phyloP scores from a whole-genome alignment of 257 asterid genomes.

The Vinca minor region DNA sequence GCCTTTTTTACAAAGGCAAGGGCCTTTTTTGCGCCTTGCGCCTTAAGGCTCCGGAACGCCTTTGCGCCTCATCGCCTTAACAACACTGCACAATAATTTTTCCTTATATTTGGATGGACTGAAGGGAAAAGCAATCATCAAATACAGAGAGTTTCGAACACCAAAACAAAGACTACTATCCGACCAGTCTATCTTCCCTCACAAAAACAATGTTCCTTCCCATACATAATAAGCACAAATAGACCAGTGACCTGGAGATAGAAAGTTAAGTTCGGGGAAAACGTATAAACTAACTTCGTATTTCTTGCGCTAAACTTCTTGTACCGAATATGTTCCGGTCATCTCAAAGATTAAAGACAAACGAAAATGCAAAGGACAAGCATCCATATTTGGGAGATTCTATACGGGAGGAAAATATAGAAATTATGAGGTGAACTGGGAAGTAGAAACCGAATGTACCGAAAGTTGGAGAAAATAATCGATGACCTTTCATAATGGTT shows the following conservation, averaged over 20 bases:
- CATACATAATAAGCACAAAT: not conserved
- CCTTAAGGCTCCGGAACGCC: too few species aligned
- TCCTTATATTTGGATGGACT: too few species aligned
- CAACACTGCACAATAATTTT: not conserved
- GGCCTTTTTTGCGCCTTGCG: too few species aligned
- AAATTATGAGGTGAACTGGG: constrained; percentile 11
- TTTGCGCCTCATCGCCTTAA: too few species aligned
- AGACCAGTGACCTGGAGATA: not conserved
- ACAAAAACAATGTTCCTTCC: not conserved
- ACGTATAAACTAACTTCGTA: constrained; percentile 49
- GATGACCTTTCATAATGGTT: constrained; percentile 51
- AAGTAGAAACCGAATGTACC: not conserved
- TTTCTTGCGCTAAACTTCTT: constrained; percentile 51
- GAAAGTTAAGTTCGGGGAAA: not conserved
- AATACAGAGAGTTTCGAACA: not conserved
- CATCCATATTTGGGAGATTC: constrained; percentile 83
- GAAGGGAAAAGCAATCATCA: not conserved
- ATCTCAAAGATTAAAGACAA: constrained; percentile 50
- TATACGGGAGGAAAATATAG: constrained; percentile 35
- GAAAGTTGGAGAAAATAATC: not conserved
- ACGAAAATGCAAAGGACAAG: constrained; percentile 55
- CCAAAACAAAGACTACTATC: not conserved
- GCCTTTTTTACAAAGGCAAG: too few species aligned
- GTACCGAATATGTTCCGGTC: constrained; percentile 50
- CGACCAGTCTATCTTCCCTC: not conserved